Evolutionary conservation across 2,329 filamentous ascomycete genomes (phyloP), one percentile per base, ranked within the genome.

Genomic region (Neonectria magnoliae): DNA sequence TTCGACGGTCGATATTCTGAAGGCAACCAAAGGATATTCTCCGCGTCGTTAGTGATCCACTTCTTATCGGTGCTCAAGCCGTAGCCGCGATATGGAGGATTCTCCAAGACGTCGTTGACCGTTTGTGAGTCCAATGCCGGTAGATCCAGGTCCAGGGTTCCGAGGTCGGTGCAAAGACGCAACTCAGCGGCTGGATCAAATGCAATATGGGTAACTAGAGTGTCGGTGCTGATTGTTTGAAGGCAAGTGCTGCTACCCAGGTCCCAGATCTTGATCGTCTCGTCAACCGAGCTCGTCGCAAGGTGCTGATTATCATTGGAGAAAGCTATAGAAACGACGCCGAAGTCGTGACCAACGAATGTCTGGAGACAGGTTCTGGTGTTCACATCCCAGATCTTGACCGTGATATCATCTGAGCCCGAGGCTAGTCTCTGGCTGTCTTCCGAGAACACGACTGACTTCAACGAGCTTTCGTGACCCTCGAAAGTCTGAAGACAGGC

Each of bases 221-320:
- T 51, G 6, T 20, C n/a, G 7, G 27, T 16, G 18, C 38, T 27
- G 8, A 57, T 36, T 10, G 54, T 57, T 52, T 57, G 60, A 3
- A 63, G 10, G 10, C 54, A 63, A 7, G 13, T 4, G 36, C 57
- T 58, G 9, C 31, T 56, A 4, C 5, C 47, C 2, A 57, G 11
- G 33, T 67, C 18, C 64, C 64, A 67, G 38, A 67, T 47, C 61
- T 44, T 62, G 44, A 64, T 55, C 2, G 56, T 64, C 13, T 42
- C 14, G 25, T 62, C 59, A 13, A n/a, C 20, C 11, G 29, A n/a
- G 11, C 48, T 33, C 1, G 48, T 33, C 1, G 48, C 48, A 4
- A 51, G n/a, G 11, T 14, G n/a, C n/a, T 33, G n/a, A n/a, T 33
- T 20, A 22, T 51, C 29, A 2, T 5, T 7, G 1, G 48, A 33